phyloP scores from a whole-genome alignment of 139 green algal species.

The Micractinium sp. region DNA sequence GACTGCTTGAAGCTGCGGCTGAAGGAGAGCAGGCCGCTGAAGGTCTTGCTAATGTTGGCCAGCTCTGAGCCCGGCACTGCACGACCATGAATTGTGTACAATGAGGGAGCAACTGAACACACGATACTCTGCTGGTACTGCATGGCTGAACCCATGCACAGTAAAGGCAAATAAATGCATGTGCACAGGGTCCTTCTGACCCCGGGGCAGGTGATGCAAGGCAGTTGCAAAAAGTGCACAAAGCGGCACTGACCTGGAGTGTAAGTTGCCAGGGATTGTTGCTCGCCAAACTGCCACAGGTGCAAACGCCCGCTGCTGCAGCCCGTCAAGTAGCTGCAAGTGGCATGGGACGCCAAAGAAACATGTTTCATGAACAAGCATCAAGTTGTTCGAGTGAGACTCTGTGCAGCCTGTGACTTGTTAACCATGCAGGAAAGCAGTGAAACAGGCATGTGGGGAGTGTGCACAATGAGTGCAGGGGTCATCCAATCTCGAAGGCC shows the following conservation, averaged over 20 bases:
- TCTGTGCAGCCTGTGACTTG: too few relatives aligned
- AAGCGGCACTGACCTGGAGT: slow-evolving; percentile 35
- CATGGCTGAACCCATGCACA: too few relatives aligned
- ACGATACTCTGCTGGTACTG: too few relatives aligned
- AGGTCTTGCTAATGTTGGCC: not conserved
- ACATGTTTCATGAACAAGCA: not conserved
- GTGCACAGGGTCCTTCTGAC: not conserved
- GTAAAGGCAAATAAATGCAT: too few relatives aligned
- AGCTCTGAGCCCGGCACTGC: slow-evolving; percentile 25
- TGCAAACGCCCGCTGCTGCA: slow-evolving; percentile 61
- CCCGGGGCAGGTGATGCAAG: not conserved
- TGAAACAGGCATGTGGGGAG: too few relatives aligned
- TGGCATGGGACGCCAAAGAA: not conserved
- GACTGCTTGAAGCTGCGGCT: slow-evolving; percentile 20
- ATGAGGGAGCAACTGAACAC: too few relatives aligned
- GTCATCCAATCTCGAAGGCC: too few relatives aligned
- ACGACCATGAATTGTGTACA: too few relatives aligned
- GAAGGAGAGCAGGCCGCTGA: slow-evolving; percentile 25
- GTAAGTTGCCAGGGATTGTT: slow-evolving; percentile 49
- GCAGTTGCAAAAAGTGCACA: too few relatives aligned
- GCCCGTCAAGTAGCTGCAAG: slow-evolving; percentile 45
- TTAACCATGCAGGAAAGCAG: too few relatives aligned
- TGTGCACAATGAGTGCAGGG: too few relatives aligned
- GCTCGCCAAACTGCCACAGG: slow-evolving; percentile 69
- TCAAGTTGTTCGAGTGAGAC: not conserved